These are phyloP conservation scores for Arthrobotrys musiformis DNA, from an alignment of 2,329 filamentous ascomycete genomes.

Conservation along the genomic window DNA sequence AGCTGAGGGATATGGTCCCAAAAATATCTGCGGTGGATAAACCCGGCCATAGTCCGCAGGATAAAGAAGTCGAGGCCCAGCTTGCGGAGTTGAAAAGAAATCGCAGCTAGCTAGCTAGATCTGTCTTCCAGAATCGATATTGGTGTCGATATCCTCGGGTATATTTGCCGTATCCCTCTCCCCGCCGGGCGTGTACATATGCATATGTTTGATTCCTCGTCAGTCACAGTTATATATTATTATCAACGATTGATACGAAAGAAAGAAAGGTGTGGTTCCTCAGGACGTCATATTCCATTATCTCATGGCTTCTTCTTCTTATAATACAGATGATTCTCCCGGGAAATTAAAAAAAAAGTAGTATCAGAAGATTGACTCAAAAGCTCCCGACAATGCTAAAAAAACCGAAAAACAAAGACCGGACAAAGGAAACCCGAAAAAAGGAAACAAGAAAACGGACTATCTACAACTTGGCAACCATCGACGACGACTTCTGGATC, in stretches of 20 bases:
- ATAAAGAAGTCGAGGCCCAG: constrained; percentile 30
- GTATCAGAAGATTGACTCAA: constrained; percentile 27
- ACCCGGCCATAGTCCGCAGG: constrained; percentile 57
- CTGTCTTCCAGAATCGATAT: not conserved
- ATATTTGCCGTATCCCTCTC: not conserved
- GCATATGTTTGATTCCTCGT: not conserved
- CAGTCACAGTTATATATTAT: not conserved
- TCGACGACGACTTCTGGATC: constrained; percentile 63
- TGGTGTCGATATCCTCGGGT: not conserved
- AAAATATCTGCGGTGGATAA: constrained; percentile 72
- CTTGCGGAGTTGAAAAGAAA: constrained; percentile 20
- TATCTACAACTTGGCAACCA: constrained; percentile 54
- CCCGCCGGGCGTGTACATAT: constrained; percentile 1
- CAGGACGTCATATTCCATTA: constrained; percentile 41
- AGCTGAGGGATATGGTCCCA: constrained; percentile 72
- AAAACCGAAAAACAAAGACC: constrained; percentile 22
- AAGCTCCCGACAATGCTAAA: constrained; percentile 54
- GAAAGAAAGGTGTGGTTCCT: constrained; percentile 24
- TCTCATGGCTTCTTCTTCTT: constrained; percentile 29
- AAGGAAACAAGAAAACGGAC: not conserved
- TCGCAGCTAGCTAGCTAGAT: constrained; percentile 8
- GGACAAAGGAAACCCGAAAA: constrained; percentile 17
- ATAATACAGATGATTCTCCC: constrained; percentile 53
- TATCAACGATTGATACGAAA: not conserved
- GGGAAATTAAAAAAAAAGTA: constrained; percentile 14